phyloP scores from a whole-genome alignment of 257 asterid genomes.

The Ocimum tenuiflorum region DNA sequence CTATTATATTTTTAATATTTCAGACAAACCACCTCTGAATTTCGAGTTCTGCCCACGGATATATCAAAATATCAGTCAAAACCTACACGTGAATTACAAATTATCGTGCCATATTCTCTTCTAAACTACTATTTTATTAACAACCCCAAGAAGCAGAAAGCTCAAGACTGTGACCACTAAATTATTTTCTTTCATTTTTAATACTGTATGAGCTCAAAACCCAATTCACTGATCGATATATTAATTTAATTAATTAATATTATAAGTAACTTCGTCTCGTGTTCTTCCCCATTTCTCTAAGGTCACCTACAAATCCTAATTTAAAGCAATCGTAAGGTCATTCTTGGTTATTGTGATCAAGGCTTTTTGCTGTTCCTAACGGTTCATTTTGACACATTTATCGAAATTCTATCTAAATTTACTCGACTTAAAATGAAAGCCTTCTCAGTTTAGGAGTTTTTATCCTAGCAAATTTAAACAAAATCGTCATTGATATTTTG shows the following conservation, averaged over 20 bases:
- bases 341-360: constrained; percentile 20
- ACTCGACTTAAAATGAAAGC: background rate
- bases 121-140: constrained; percentile 1
- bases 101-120: constrained; percentile 37
- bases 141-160: constrained; percentile 25
- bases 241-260: constrained; percentile 23
- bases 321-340: constrained; percentile 3
- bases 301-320: constrained; percentile 15
- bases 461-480: too few relatives aligned
- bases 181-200: background rate
- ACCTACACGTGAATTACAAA: constrained; percentile 57
- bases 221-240: constrained; percentile 35
- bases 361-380: constrained; percentile 14
- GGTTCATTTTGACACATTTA: background rate
- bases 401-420: background rate
- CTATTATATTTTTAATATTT: background rate
- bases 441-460: background rate
- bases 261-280: constrained; percentile 28
- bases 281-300: constrained; percentile 35
- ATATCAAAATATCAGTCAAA: constrained; percentile 41
- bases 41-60: constrained; percentile 19
- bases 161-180: constrained; percentile 24
- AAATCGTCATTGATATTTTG: too few relatives aligned
- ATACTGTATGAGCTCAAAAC: constrained; percentile 32
- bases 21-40: background rate